Evolutionary conservation across 2,329 filamentous ascomycete genomes (phyloP).

Genomic region (Aspergillus transmontanensis): DNA sequence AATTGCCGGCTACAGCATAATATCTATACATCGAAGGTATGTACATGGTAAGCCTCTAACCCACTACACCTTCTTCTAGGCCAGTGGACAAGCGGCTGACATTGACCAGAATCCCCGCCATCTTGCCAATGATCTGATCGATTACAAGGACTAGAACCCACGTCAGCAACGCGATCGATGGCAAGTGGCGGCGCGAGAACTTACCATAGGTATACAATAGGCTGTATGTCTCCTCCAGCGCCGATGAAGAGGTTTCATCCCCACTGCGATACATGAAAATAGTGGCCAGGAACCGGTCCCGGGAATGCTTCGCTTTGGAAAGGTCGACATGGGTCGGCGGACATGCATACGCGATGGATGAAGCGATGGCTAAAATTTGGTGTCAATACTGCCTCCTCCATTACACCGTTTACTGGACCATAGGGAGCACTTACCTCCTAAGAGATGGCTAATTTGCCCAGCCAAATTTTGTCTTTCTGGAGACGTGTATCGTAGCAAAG

Average conservation of each 20-base stretch:
- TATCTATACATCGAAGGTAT: no score
- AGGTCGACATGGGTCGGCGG: conserved; percentile 79
- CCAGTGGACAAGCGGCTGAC: conserved; percentile 56
- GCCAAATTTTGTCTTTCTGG: conserved; percentile 79
- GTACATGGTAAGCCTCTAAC: background rate
- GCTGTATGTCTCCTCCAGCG: conserved; percentile 72
- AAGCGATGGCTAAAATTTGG: conserved; percentile 75
- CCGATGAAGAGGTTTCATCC: conserved; percentile 52
- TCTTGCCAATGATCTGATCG: conserved; percentile 59
- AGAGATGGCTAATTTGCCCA: conserved; percentile 85
- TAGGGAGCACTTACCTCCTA: conserved; percentile 53
- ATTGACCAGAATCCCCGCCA: conserved; percentile 55
- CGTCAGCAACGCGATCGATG: conserved; percentile 3
- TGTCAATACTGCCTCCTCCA: conserved; percentile 8
- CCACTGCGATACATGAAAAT: conserved; percentile 84
- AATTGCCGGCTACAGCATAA: no score
- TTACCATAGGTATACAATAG: conserved; percentile 88
- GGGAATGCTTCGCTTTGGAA: conserved; percentile 76
- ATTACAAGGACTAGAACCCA: conserved; percentile 58
- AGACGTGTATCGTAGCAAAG: conserved; percentile 76
- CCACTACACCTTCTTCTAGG: no score
- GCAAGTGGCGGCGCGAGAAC: conserved; percentile 24
- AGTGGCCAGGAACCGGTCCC: conserved; percentile 81
- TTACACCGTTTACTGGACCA: rapidly evolving
- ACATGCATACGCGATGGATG: conserved; percentile 91